phyloP scores from a whole-genome alignment of 2,329 filamentous ascomycete species.

The Metarhizium brunneum region DNA sequence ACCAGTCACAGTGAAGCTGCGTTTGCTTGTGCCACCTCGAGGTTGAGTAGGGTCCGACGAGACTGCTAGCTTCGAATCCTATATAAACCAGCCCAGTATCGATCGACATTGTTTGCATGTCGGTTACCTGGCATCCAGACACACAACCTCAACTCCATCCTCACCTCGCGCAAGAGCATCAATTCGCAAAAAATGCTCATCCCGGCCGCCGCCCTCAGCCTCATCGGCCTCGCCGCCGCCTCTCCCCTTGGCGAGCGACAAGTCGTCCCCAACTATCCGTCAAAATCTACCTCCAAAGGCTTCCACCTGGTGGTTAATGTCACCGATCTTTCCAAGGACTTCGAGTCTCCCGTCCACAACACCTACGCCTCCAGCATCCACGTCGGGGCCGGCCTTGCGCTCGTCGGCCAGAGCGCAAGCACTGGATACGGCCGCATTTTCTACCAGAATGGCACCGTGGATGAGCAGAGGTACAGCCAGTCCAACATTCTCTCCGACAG shows the following conservation, averaged over 20 bases:
- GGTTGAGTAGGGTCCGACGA: too few relatives aligned
- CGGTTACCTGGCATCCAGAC: too few relatives aligned
- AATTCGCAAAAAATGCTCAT: conserved; percentile 6
- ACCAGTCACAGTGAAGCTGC: too few relatives aligned
- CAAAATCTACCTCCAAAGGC: conserved; percentile 12
- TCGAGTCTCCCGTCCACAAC: conserved; percentile 27
- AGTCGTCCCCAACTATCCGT: conserved; percentile 7
- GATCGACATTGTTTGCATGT: too few relatives aligned
- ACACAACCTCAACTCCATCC: too few relatives aligned
- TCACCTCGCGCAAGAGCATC: too few relatives aligned
- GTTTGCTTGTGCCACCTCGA: too few relatives aligned
- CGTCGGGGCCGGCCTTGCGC: conserved; percentile 28
- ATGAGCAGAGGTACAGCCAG: conserved; percentile 15
- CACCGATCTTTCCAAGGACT: conserved; percentile 25
- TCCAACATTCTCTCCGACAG: conserved; percentile 28
- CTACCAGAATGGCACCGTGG: conserved; percentile 38
- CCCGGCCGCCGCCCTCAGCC: conserved; percentile 9
- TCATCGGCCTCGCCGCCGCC: conserved; percentile 13
- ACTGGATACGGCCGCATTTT: conserved; percentile 23
- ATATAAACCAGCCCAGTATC: too few relatives aligned
- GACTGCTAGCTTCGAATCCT: too few relatives aligned
- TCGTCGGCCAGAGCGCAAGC: conserved; percentile 26
- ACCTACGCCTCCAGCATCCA: conserved; percentile 29
- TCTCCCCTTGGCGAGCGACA: conserved; percentile 7
- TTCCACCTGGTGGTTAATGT: conserved; percentile 35